A percentile compares a stretch with the other conserved stretches of the same genome.
phyloP scores from a whole-genome alignment of 306 rosid genomes.

The Rosa persica region DNA sequence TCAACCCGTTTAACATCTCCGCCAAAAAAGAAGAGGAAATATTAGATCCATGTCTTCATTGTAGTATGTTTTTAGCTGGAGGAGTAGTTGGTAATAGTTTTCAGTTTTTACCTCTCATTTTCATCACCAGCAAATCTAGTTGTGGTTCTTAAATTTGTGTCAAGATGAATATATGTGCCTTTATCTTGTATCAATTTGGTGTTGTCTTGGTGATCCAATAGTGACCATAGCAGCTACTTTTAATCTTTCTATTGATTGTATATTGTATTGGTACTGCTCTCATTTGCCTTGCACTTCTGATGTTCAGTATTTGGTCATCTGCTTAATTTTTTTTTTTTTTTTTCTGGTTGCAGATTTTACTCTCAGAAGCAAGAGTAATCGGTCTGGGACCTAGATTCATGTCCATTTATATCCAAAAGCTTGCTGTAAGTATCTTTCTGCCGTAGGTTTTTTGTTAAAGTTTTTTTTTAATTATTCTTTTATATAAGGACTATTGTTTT shows the following conservation, averaged over 20 bases:
- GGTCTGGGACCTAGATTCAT: slow-evolving; percentile 92
- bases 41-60: not conserved
- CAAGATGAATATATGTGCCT: too few species aligned
- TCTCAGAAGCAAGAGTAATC: slow-evolving; percentile 84
- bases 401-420: slow-evolving; percentile 80
- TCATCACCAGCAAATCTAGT: not conserved
- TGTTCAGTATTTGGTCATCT: slow-evolving; percentile 16
- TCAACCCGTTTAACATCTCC: too few species aligned
- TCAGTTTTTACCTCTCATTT: not conserved
- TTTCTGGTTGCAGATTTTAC: slow-evolving; percentile 50
- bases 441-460: not conserved
- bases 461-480: not conserved
- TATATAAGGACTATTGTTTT: not conserved
- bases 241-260: not conserved
- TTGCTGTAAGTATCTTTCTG: slow-evolving; percentile 65
- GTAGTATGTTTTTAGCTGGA: not conserved
- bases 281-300: not conserved
- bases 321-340: slow-evolving; percentile 15
- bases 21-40: too few species aligned
- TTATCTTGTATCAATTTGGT: not conserved
- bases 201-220: not conserved
- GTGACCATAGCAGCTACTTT: not conserved
- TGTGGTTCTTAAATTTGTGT: not conserved
- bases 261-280: not conserved
- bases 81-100: not conserved